A percentile compares a stretch with the other conserved stretches of the same genome.
Conservation (phyloP, 805 yeast species). For the Kregervanrija pseudodelftensis region DNA sequence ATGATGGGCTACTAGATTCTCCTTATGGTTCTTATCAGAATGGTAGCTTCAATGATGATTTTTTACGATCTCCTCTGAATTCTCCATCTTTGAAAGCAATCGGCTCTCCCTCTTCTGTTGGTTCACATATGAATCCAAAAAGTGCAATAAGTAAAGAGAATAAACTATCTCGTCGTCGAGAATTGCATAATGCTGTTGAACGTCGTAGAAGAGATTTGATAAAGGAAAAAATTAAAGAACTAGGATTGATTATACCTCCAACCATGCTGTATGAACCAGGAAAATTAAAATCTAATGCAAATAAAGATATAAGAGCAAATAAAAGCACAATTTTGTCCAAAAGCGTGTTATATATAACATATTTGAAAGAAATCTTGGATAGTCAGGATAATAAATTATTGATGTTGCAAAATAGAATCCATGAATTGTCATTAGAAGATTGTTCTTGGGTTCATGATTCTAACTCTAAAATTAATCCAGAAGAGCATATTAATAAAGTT, state of each 20-base stretch:
- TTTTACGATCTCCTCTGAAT: conserved; percentile 27
- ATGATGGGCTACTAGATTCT: conserved; percentile 27
- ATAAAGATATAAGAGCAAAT: conserved; percentile 68
- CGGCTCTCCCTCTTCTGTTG: conserved; percentile 29
- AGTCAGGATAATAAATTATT: conserved; percentile 45
- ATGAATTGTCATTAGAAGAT: conserved; percentile 9
- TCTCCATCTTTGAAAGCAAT: conserved; percentile 28
- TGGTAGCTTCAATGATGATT: conserved; percentile 23
- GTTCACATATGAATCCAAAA: conserved; percentile 29
- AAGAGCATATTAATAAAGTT: neutral
- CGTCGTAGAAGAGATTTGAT: conserved; percentile 85
- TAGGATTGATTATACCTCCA: conserved; percentile 78
- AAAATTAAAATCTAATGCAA: conserved; percentile 26
- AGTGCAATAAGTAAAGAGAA: conserved; percentile 50
- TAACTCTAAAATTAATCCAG: no score
- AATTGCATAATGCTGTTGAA: conserved; percentile 92
- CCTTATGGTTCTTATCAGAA: conserved; percentile 30
- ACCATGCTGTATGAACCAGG: conserved; percentile 41
- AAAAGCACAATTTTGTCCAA: conserved; percentile 71
- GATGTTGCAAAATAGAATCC: conserved; percentile 34
- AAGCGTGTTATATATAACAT: conserved; percentile 73
- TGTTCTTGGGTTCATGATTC: no score
- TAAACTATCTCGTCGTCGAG: conserved; percentile 69
- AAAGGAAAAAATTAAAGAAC: conserved; percentile 79
- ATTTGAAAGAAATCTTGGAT: conserved; percentile 53